Conservation (phyloP, 2,329 filamentous ascomycete genomes). For the Penicillium crustosum region DNA sequence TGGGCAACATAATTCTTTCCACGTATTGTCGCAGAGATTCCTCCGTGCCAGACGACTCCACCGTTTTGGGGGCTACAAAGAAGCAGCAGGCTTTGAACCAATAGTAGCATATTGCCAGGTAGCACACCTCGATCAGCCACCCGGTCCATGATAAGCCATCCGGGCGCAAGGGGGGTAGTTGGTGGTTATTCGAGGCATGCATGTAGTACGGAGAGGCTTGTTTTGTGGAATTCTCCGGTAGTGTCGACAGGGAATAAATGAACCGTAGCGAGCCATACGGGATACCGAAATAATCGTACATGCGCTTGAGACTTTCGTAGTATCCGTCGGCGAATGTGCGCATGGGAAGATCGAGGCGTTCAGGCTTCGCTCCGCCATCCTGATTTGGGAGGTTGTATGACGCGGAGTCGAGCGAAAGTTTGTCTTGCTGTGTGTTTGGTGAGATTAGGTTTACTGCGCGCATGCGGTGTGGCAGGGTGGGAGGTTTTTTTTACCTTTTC, state of each 20-base stretch:
- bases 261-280: slow-evolving; percentile 53
- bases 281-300: slow-evolving; percentile 58
- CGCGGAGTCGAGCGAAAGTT: slow-evolving; percentile 48
- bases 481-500: slow-evolving; percentile 42
- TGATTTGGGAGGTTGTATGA: slow-evolving; percentile 39
- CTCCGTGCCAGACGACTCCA: slow-evolving; percentile 9
- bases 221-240: slow-evolving; percentile 9
- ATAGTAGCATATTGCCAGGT: slow-evolving; percentile 51
- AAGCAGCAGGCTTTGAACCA: slow-evolving; percentile 58
- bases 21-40: slow-evolving; percentile 55
- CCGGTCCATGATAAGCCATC: slow-evolving; percentile 29
- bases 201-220: slow-evolving; percentile 47
- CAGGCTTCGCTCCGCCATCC: slow-evolving; percentile 16
- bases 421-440: slow-evolving; percentile 37
- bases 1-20: slow-evolving; percentile 51
- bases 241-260: slow-evolving; percentile 53
- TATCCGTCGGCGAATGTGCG: slow-evolving; percentile 54
- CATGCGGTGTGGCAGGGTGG: neutral
- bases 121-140: slow-evolving; percentile 48
- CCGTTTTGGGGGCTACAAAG: slow-evolving; percentile 41
- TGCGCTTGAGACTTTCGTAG: slow-evolving; percentile 55
- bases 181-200: slow-evolving; percentile 57
- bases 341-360: slow-evolving; percentile 51
- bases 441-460: neutral
- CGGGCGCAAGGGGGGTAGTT: slow-evolving; percentile 45